Percentiles rank a stretch among this genome's conserved stretches.
These are phyloP conservation scores for Phialemoniopsis sp. DNA, from an alignment of 2,329 filamentous ascomycete genomes.

Conservation along the genomic window DNA sequence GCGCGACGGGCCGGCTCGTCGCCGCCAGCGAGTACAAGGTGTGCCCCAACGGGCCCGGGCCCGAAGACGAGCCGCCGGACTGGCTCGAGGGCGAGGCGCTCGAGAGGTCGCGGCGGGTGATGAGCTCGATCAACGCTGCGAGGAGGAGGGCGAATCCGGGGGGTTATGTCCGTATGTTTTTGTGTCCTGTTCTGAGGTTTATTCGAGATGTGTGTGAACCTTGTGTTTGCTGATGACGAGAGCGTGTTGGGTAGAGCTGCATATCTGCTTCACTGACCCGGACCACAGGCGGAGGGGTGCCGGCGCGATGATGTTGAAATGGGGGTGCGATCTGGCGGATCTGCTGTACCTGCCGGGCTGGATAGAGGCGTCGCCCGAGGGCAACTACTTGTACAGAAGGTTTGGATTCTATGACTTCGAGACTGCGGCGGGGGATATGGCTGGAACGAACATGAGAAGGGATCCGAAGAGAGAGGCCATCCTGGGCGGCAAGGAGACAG, in stretches of 20 bases:
- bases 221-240: not conserved
- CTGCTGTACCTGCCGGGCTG: slow-evolving; percentile 26
- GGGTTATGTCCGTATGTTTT: slow-evolving; percentile 25
- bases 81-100: slow-evolving; percentile 27
- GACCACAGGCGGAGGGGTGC: slow-evolving; percentile 29
- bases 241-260: slow-evolving; percentile 18
- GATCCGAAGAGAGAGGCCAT: not conserved
- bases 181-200: not conserved
- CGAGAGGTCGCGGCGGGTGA: slow-evolving; percentile 22
- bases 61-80: slow-evolving; percentile 13
- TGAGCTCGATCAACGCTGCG: slow-evolving; percentile 21
- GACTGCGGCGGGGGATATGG: not conserved
- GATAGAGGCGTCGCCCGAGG: slow-evolving; percentile 28
- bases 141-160: slow-evolving; percentile 21
- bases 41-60: slow-evolving; percentile 16
- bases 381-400: slow-evolving; percentile 25
- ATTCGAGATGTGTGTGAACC: not conserved
- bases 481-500: too few relatives aligned
- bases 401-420: slow-evolving; percentile 27
- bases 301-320: slow-evolving; percentile 25
- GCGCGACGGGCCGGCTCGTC: slow-evolving; percentile 22
- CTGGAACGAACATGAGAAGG: slow-evolving; percentile 4
- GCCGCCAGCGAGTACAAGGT: slow-evolving; percentile 29
- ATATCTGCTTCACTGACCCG: slow-evolving; percentile 30
- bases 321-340: slow-evolving; percentile 29